Base-by-base conservation (phyloP, 345 rosid genomes). In the Sonneratia caseolaris region DNA sequence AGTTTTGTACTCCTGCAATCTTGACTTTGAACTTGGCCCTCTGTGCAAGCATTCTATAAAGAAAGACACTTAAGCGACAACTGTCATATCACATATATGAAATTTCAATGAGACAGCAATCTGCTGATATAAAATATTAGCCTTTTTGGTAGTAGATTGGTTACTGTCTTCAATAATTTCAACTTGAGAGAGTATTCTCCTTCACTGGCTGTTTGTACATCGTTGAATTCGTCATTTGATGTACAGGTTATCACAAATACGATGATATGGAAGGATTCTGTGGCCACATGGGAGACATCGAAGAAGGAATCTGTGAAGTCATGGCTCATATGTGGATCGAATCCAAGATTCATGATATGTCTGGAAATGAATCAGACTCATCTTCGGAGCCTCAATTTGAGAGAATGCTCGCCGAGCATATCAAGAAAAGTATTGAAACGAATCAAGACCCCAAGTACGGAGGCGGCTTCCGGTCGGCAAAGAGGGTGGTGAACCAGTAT, bases 301-400 rank as follows among this genome's bases (percentile, higher is more conserved):
- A 24, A 12, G 77, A 74, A 69, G 77, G 77, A 37, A 64, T 69
- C 3, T 74, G 77, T 42, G 24, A 74, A 24, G 62, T 74, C 24
- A 15, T 74, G 68, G 68, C n/a, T 3, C 68, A 74, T 59, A 69
- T 62, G 68, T 74, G 72, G 77, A n/a, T 74, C 40, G 27, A 59
- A 4, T 74, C 77, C 9, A 47, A 68, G 66, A 61, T 74, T 21
- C 16, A 14, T 3, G 61, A 59, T 13, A 62, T 47, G 69, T 59
- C 72, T 42, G 35, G 40, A 36, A 40, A 49, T 47, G 48, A 71
- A 37, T 35, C 67, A 16, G 55, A 51, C 21, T 62, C 73, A 8
- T 59, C 73, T 22, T 48, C 73, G 14, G 55, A 12, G 71, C 12
- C n/a, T 15, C n/a, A 68, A 21, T 68, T 68, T n/a, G 37, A 59